These are phyloP conservation scores for Dujonia santamariae DNA, from an alignment of 1,139 yeast genomes.

Conservation along the genomic window DNA sequence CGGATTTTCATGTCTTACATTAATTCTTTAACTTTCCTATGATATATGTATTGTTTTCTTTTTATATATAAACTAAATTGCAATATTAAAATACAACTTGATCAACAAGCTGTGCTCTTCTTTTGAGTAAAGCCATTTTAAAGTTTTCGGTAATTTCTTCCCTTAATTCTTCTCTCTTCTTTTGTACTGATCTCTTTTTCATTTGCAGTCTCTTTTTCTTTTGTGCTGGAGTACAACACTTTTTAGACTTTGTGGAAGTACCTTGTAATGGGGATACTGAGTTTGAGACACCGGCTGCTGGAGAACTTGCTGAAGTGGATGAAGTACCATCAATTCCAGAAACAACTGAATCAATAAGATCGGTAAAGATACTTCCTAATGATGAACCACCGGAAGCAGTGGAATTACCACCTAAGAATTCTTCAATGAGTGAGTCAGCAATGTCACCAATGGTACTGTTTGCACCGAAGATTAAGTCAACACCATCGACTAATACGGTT, in stretches of 20 bases:
- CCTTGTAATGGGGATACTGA: conserved; percentile 6
- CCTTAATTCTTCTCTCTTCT: conserved; percentile 8
- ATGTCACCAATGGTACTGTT: conserved; percentile 11
- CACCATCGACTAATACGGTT: neutral
- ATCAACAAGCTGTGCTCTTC: conserved; percentile 3
- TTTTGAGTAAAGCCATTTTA: conserved; percentile 4
- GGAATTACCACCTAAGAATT: conserved; percentile 10
- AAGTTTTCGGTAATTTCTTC: conserved; percentile 5
- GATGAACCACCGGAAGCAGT: conserved; percentile 7
- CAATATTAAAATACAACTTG: too few relatives aligned
- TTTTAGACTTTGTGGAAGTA: conserved; percentile 1
- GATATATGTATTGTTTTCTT: too few relatives aligned
- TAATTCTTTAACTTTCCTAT: too few relatives aligned
- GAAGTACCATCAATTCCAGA: conserved; percentile 11
- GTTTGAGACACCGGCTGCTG: conserved; percentile 8
- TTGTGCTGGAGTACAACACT: conserved; percentile 4
- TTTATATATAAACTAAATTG: too few relatives aligned
- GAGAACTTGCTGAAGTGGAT: conserved; percentile 8
- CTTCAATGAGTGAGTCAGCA: conserved; percentile 11
- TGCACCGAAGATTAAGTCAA: conserved; percentile 14
- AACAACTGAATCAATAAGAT: conserved; percentile 6
- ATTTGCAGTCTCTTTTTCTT: conserved; percentile 5
- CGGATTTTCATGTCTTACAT: too few relatives aligned
- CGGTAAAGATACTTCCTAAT: conserved; percentile 6
- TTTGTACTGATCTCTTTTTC: conserved; percentile 4